These are phyloP conservation scores for Phialophora expanda DNA, from an alignment of 2,329 filamentous ascomycete species.

Conservation along the genomic window DNA sequence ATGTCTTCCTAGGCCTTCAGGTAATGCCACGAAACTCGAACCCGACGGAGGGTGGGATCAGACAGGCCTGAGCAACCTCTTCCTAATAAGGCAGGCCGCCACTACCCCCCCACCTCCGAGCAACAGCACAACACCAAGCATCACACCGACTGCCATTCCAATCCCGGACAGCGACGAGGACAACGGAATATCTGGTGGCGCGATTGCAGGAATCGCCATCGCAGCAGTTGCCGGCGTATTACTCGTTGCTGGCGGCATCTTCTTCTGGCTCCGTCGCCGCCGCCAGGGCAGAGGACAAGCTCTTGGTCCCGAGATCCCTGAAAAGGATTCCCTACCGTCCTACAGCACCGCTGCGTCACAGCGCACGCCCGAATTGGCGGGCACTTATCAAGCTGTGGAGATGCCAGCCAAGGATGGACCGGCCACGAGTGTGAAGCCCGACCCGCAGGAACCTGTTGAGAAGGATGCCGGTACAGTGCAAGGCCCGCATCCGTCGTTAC, in stretches of 20 bases:
- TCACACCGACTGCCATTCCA: background rate
- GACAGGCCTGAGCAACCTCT: slow-evolving; percentile 32
- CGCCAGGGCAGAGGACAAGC: slow-evolving; percentile 13
- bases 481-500: slow-evolving; percentile 10
- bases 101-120: slow-evolving; percentile 9
- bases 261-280: slow-evolving; percentile 29
- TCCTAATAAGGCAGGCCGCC: slow-evolving; percentile 21
- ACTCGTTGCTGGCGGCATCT: slow-evolving; percentile 21
- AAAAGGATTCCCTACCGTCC: slow-evolving; percentile 20
- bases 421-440: background rate
- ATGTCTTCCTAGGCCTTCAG: slow-evolving; percentile 20
- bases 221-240: slow-evolving; percentile 31
- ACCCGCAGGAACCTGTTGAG: slow-evolving; percentile 19
- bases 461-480: slow-evolving; percentile 22
- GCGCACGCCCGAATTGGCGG: slow-evolving; percentile 15
- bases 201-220: slow-evolving; percentile 32
- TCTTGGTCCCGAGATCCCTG: slow-evolving; percentile 3
- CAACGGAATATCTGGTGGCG: slow-evolving; percentile 17
- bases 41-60: slow-evolving; percentile 35
- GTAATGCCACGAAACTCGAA: slow-evolving; percentile 33
- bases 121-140: slow-evolving; percentile 1
- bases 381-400: slow-evolving; percentile 18
- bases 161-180: background rate
- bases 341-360: slow-evolving; percentile 20
- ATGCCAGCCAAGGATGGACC: slow-evolving; percentile 10